Evolutionary conservation across 495 filamentous ascomycete species (phyloP).

Genomic region (Aspergillus baeticus): DNA sequence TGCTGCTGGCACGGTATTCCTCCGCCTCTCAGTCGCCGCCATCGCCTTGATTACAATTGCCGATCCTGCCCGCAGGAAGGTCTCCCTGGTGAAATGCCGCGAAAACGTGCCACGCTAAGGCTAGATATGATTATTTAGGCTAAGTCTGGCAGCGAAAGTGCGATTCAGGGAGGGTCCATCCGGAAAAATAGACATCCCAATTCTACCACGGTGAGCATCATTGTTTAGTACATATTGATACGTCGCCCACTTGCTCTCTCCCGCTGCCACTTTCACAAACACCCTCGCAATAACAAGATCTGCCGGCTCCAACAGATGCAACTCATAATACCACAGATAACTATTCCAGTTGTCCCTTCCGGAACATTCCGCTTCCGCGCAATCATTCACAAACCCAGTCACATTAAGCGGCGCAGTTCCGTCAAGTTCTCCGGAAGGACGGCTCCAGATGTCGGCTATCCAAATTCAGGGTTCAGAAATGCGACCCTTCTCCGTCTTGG

Average conservation of each 20-base stretch:
- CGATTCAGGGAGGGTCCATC: too few relatives aligned
- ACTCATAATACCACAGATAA: constrained; percentile 58
- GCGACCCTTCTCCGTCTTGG: not conserved
- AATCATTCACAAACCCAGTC: constrained; percentile 36
- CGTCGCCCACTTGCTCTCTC: constrained; percentile 54
- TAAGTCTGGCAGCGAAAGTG: too few relatives aligned
- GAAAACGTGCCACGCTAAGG: too few relatives aligned
- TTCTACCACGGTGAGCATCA: too few relatives aligned
- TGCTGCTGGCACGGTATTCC: too few relatives aligned
- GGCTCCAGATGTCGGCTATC: constrained; percentile 59
- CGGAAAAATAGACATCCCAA: too few relatives aligned
- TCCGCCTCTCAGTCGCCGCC: too few relatives aligned
- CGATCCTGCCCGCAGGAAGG: too few relatives aligned
- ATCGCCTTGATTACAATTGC: too few relatives aligned
- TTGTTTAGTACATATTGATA: constrained; percentile 29
- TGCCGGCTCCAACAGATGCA: constrained; percentile 62
- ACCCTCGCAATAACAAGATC: constrained; percentile 51
- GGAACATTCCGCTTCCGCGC: constrained; percentile 46
- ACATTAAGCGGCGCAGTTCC: constrained; percentile 22
- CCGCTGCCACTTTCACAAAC: constrained; percentile 57
- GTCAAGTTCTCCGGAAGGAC: constrained; percentile 57
- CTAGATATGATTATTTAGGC: too few relatives aligned
- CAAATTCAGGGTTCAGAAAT: too few relatives aligned
- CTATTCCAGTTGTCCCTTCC: constrained; percentile 32
- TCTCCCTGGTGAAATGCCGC: too few relatives aligned